phyloP scores from a whole-genome alignment of 768 basidiomycete species.

The Pluteus cervinus region DNA sequence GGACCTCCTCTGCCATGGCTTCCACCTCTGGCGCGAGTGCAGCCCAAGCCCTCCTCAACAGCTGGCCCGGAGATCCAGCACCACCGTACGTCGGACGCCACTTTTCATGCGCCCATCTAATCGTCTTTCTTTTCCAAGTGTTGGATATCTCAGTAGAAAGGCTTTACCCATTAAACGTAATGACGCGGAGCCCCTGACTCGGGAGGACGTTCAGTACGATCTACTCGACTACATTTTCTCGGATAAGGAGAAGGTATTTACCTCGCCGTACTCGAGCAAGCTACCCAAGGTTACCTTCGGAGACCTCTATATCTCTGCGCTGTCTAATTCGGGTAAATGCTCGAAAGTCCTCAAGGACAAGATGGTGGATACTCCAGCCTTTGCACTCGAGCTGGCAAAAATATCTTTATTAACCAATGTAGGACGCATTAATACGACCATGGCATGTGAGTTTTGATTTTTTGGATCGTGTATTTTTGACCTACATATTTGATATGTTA shows the following conservation, averaged over 20 bases:
- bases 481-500: slow-evolving; percentile 11
- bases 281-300: slow-evolving; percentile 62
- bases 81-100: slow-evolving; percentile 43
- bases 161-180: slow-evolving; percentile 76
- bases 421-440: slow-evolving; percentile 87
- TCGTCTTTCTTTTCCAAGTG: slow-evolving; percentile 24
- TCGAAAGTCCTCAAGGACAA: slow-evolving; percentile 87
- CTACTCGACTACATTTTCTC: slow-evolving; percentile 76
- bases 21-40: slow-evolving; percentile 30
- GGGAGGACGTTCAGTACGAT: slow-evolving; percentile 84
- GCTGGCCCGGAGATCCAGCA: slow-evolving; percentile 43
- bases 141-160: slow-evolving; percentile 60
- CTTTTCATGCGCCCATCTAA: slow-evolving; percentile 7
- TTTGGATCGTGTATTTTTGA: slow-evolving; percentile 1
- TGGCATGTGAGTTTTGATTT: slow-evolving; percentile 59
- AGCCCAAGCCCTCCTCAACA: slow-evolving; percentile 19
- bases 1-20: slow-evolving; percentile 34
- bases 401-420: slow-evolving; percentile 84
- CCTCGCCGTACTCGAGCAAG: slow-evolving; percentile 49
- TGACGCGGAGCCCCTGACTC: slow-evolving; percentile 78
- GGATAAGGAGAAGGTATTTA: slow-evolving; percentile 64
- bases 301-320: slow-evolving; percentile 77
- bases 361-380: slow-evolving; percentile 76
- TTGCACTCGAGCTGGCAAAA: slow-evolving; percentile 76
- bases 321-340: slow-evolving; percentile 77